A percentile compares a stretch with the other conserved stretches of the same genome.
Conservation (phyloP, 2,329 filamentous ascomycete species). For the Lecanicillium sp. region DNA sequence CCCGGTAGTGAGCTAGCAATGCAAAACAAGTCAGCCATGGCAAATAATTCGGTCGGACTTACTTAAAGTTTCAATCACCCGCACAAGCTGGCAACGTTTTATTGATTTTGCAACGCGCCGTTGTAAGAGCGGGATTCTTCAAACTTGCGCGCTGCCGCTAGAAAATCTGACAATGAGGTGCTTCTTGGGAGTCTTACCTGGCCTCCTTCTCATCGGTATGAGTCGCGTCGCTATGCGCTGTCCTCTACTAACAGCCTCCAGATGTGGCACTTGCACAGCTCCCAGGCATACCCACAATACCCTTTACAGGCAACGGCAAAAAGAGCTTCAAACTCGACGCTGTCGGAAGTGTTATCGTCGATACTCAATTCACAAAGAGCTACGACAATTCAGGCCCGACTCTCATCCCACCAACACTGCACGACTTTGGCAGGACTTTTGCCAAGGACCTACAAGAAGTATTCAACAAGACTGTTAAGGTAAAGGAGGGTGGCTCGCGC, state of each 20-base stretch:
- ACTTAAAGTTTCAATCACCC: too few relatives aligned
- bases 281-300: constrained; percentile 28
- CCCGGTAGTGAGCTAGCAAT: too few relatives aligned
- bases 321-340: constrained; percentile 23
- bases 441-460: constrained; percentile 26
- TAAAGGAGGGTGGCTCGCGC: constrained; percentile 15
- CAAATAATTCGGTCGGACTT: too few relatives aligned
- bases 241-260: constrained; percentile 1
- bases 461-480: constrained; percentile 24
- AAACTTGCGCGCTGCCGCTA: too few relatives aligned
- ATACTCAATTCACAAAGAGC: constrained; percentile 32
- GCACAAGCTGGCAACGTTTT: too few relatives aligned
- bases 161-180: background rate
- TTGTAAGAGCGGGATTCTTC: too few relatives aligned
- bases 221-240: background rate
- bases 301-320: constrained; percentile 22
- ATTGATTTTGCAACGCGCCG: too few relatives aligned
- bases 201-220: background rate
- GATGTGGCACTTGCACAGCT: constrained; percentile 7
- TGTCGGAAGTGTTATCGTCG: constrained; percentile 35
- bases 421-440: constrained; percentile 41
- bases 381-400: constrained; percentile 41
- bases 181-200: background rate
- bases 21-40: too few relatives aligned
- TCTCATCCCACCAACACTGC: constrained; percentile 43